A percentile compares a stretch with the other conserved stretches of the same genome.
Conservation (phyloP, 257 asterid genomes). For the Solanum pinnatisectum region DNA sequence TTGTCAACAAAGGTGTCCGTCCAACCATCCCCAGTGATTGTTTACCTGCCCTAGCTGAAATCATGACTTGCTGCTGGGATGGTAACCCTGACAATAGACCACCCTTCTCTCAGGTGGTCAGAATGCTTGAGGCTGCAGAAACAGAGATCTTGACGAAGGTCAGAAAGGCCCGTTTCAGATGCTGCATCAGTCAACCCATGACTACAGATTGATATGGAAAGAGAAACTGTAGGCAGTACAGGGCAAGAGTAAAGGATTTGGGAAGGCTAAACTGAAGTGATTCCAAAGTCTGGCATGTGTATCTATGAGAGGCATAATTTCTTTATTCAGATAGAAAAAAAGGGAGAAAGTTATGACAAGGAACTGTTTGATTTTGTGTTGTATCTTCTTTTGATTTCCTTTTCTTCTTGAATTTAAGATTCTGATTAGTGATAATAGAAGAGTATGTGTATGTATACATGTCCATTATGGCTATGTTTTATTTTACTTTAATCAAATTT, state of each 20-base stretch:
- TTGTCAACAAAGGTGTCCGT: slow-evolving; percentile 90
- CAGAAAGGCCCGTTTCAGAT: slow-evolving; percentile 96
- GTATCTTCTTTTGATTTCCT: slow-evolving; percentile 19
- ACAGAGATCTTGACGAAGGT: slow-evolving; percentile 76
- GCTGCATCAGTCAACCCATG: slow-evolving; percentile 90
- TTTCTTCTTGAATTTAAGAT: slow-evolving; percentile 28
- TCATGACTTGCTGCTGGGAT: slow-evolving; percentile 97
- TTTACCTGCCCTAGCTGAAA: slow-evolving; percentile 65
- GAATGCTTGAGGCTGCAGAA: slow-evolving; percentile 92
- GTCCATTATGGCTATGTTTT: slow-evolving; percentile 4
- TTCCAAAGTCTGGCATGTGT: slow-evolving; percentile 34
- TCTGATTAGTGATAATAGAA: slow-evolving; percentile 43
- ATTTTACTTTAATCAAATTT: neutral
- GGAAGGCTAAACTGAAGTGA: slow-evolving; percentile 16
- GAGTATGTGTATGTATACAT: slow-evolving; percentile 34
- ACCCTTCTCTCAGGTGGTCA: slow-evolving; percentile 71
- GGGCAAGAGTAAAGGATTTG: slow-evolving; percentile 19
- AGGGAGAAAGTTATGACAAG: slow-evolving; percentile 25
- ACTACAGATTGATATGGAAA: slow-evolving; percentile 49
- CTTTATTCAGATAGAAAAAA: slow-evolving; percentile 41
- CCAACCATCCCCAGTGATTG: slow-evolving; percentile 76
- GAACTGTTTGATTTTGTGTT: slow-evolving; percentile 44
- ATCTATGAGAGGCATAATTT: slow-evolving; percentile 50
- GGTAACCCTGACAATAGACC: slow-evolving; percentile 79
- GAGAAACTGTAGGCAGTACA: slow-evolving; percentile 12